These are phyloP conservation scores for Volvox africanus DNA, from an alignment of 139 green algal species.

Conservation along the genomic window DNA sequence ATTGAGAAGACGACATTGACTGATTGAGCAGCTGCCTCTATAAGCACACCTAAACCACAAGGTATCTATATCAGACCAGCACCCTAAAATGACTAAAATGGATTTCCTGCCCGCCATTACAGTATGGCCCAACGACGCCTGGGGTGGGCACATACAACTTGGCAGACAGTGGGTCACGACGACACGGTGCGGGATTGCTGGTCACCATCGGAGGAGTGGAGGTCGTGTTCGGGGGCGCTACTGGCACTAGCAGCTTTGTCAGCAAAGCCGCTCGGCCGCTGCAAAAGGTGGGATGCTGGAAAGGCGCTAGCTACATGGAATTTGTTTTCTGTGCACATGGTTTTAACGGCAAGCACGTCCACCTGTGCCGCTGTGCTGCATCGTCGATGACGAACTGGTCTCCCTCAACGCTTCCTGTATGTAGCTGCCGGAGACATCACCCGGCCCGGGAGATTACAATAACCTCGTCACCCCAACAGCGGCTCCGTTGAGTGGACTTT, in stretches of 20 bases:
- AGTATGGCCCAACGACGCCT: background rate
- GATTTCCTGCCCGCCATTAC: background rate
- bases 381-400: too few relatives aligned
- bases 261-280: conserved; percentile 38
- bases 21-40: too few relatives aligned
- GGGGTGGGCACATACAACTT: conserved; percentile 41
- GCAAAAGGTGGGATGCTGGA: conserved; percentile 2
- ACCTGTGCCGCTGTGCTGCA: too few relatives aligned
- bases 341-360: background rate
- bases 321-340: background rate
- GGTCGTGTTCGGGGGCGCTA: conserved; percentile 40
- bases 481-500: background rate
- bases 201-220: conserved; percentile 46
- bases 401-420: background rate
- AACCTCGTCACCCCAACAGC: background rate
- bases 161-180: background rate
- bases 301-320: background rate
- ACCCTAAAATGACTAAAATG: too few relatives aligned
- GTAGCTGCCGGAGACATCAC: background rate
- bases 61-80: too few relatives aligned
- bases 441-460: conserved; percentile 34
- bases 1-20: too few relatives aligned
- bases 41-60: too few relatives aligned
- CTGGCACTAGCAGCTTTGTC: conserved; percentile 44
- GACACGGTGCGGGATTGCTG: conserved; percentile 28